Evolutionary conservation across 1,284 basidiomycete genomes (phyloP).

Genomic region (Schizopora paradoxa): DNA sequence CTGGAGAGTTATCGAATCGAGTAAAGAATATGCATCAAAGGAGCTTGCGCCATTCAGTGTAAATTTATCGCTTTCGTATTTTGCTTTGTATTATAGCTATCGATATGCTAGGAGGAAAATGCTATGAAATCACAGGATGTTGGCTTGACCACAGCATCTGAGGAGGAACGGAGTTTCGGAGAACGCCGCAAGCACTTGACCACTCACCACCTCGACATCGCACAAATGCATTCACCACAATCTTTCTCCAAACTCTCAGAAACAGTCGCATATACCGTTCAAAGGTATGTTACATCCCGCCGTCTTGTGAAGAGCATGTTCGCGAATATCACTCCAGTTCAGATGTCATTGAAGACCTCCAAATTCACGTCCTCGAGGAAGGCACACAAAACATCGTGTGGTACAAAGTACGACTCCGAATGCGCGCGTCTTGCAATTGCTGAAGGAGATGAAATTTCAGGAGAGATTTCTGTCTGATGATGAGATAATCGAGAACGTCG

Average conservation of each 20-base stretch:
- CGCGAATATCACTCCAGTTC: constrained; percentile 38
- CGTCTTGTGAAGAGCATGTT: neutral
- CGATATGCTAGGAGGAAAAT: too few species aligned
- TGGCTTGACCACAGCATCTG: too few species aligned
- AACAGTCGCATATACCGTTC: constrained; percentile 25
- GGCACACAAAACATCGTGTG: constrained; percentile 54
- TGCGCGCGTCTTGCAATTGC: neutral
- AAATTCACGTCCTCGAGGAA: constrained; percentile 59
- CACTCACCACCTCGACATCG: too few species aligned
- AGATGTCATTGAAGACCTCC: constrained; percentile 68
- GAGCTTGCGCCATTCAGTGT: too few species aligned
- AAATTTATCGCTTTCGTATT: too few species aligned
- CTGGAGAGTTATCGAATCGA: too few species aligned
- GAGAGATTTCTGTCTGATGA: constrained; percentile 67
- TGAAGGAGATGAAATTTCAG: constrained; percentile 32
- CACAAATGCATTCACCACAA: constrained; percentile 10
- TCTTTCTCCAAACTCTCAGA: constrained; percentile 11
- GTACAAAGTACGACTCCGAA: constrained; percentile 55
- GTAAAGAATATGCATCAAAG: too few species aligned
- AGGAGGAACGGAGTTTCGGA: too few species aligned
- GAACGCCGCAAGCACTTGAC: too few species aligned
- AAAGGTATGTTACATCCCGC: constrained; percentile 25
- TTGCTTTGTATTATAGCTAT: too few species aligned
- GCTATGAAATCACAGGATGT: too few species aligned
- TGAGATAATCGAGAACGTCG: constrained; percentile 68